phyloP scores from a whole-genome alignment of 768 basidiomycete species.

The Trametes maxima region DNA sequence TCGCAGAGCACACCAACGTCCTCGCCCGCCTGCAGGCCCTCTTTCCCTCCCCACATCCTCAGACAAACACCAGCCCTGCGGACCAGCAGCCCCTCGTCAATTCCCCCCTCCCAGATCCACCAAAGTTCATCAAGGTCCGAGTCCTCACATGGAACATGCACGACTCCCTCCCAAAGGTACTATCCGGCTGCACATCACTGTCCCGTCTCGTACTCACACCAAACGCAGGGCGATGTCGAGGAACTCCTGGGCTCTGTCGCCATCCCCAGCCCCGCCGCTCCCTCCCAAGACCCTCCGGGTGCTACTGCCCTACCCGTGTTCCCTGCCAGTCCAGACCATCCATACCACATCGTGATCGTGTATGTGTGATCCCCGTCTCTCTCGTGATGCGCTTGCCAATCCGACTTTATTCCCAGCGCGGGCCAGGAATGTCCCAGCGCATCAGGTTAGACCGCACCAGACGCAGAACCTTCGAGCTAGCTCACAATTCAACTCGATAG shows the following conservation, averaged over 20 bases:
- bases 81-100: conserved; percentile 28
- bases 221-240: conserved; percentile 65
- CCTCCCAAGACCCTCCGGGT: conserved; percentile 29
- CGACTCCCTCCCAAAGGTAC: conserved; percentile 74
- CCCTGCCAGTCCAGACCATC: conserved; percentile 55
- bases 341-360: conserved; percentile 81
- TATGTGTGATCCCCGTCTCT: conserved; percentile 38
- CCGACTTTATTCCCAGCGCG: conserved; percentile 43
- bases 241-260: conserved; percentile 70
- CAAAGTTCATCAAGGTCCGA: conserved; percentile 62
- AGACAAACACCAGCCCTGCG: conserved; percentile 22
- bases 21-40: conserved; percentile 55
- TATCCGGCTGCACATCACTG: not conserved
- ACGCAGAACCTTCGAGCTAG: not conserved
- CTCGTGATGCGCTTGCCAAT: conserved; percentile 14
- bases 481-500: conserved; percentile 36
- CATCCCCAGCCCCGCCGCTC: conserved; percentile 32
- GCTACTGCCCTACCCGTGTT: conserved; percentile 47
- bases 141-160: conserved; percentile 89
- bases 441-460: conserved; percentile 48
- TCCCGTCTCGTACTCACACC: not conserved
- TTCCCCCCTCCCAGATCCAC: conserved; percentile 27
- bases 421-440: conserved; percentile 85
- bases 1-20: conserved; percentile 31
- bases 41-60: conserved; percentile 43